Evolutionary conservation across 1,284 basidiomycete species (phyloP), one percentile per base, ranked within the genome.

Genomic region (Grifola frondosa): DNA sequence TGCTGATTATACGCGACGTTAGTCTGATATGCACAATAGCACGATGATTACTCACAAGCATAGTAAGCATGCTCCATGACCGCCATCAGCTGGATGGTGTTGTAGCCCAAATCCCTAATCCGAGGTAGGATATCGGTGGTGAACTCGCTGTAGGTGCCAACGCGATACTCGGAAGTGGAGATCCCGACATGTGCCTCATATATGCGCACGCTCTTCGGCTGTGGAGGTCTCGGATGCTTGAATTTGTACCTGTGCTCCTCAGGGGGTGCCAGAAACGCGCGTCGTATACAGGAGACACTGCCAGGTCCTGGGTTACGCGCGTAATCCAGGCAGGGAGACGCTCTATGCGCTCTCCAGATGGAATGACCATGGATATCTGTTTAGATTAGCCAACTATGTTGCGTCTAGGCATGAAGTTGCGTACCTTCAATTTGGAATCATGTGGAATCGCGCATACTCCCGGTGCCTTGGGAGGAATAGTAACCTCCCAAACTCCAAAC

Each of bases 141-240:
- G 57, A 99, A 99, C 68, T 98, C 96, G 64, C 89, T 92, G 77
- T 97, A 99, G 2, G 90, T 92, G 4, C 92, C 96, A 19, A 98
- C 91, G 44, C 91, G 76, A 38, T 76, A 71, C 59, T 97, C 93
- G 4, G 88, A 68, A 10, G 92, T 92, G 8, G 96, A 97, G 50
- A 99, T 99, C 13, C 97, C 97, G 51, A 98, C 93, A 61, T 99
- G 96, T 0, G 96, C 96, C 64, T 99, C 96, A 62, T 99, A 99
- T 46, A 99, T 94, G 58, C 88, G 88, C 42, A 89, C 67, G 24
- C 84, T 81, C 21, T 74, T 73, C 3, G 90, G 85, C 52, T 81
- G 78, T 1, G 79, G 72, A 7, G 90, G 91, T 8, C 78, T 75
- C 30, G 77, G 53, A 61, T 97, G 75, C 67, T 93, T 97, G 74